These are phyloP conservation scores for Leavenworthia alabamica DNA, from an alignment of 345 rosid species.

Conservation along the genomic window DNA sequence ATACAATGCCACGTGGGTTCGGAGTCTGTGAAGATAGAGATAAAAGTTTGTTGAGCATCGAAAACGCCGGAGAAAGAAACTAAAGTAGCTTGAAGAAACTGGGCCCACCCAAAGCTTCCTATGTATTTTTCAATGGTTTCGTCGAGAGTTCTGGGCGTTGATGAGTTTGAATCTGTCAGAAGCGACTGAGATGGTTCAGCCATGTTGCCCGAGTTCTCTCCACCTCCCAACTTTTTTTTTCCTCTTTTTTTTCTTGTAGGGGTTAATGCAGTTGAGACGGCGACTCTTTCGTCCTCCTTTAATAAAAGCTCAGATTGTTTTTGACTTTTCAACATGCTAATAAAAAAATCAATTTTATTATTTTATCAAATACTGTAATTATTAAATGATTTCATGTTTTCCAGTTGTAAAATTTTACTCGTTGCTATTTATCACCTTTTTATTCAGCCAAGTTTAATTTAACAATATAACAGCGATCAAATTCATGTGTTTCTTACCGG, in stretches of 20 bases:
- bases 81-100: constrained; percentile 42
- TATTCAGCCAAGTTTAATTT: neutral
- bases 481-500: neutral
- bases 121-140: constrained; percentile 26
- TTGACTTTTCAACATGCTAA: constrained; percentile 14
- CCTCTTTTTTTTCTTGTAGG: neutral
- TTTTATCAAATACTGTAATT: neutral
- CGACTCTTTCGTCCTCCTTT: constrained; percentile 5
- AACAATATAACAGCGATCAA: neutral
- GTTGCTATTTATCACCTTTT: too few relatives aligned
- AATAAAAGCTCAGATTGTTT: neutral
- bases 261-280: neutral
- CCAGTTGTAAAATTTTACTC: neutral
- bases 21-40: constrained; percentile 51
- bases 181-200: constrained; percentile 26
- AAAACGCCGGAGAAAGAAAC: constrained; percentile 50
- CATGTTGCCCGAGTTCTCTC: constrained; percentile 10
- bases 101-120: constrained; percentile 34
- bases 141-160: constrained; percentile 23
- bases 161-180: constrained; percentile 14
- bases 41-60: constrained; percentile 64
- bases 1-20: constrained; percentile 54
- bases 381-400: neutral
- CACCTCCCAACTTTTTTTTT: neutral
- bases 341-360: neutral